A percentile compares a stretch with the other conserved stretches of the same genome.
phyloP scores from a whole-genome alignment of 139 green algal species.

The Haematococcus lacustris region DNA sequence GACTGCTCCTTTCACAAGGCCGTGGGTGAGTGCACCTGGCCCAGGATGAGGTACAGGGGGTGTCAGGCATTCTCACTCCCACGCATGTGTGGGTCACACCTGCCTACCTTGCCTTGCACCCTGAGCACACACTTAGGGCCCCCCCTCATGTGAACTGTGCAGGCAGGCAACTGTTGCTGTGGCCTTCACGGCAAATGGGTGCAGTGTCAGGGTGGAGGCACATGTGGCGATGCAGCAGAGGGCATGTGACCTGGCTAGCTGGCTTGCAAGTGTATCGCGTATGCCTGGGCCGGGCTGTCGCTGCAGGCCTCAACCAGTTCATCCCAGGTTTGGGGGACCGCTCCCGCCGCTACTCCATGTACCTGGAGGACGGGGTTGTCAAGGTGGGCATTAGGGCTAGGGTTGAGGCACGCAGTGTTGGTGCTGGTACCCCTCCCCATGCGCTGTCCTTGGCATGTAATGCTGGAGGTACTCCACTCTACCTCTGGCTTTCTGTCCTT shows the following conservation, averaged over 20 bases:
- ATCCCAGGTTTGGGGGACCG: constrained; percentile 21
- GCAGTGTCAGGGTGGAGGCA: no score
- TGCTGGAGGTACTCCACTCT: no score
- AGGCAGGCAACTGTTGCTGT: no score
- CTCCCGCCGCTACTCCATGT: constrained; percentile 19
- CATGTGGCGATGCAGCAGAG: no score
- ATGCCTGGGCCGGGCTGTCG: no score
- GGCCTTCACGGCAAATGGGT: no score
- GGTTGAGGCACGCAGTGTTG: neutral
- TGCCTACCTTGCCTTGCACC: neutral
- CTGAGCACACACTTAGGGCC: no score
- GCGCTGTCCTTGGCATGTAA: neutral
- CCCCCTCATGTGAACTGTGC: constrained; percentile 4
- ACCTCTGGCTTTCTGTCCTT: no score
- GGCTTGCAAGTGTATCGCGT: no score
- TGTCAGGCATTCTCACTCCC: neutral
- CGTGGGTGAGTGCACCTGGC: constrained; percentile 11
- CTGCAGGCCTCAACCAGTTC: constrained; percentile 23
- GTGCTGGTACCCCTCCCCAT: neutral
- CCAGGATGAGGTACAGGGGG: neutral
- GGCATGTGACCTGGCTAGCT: no score
- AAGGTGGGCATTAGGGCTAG: neutral
- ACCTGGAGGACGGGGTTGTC: constrained; percentile 21
- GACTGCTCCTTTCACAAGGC: constrained; percentile 17
- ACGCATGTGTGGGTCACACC: neutral